phyloP scores from a whole-genome alignment of 192 early-diverging fungal genomes.

The Backusella sp. region DNA sequence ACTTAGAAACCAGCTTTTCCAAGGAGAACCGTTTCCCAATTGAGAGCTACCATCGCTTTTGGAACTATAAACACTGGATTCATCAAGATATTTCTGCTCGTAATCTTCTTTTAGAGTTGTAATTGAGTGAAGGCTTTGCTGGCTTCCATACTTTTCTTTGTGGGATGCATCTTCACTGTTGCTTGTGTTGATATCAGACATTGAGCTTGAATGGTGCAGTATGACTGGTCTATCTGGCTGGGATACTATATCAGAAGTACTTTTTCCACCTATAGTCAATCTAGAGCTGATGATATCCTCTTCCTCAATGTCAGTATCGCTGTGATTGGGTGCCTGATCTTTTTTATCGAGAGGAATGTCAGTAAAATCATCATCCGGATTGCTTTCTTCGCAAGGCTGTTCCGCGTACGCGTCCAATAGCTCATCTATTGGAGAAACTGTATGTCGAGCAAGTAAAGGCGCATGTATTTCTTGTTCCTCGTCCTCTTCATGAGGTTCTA shows the following conservation, averaged over 20 bases:
- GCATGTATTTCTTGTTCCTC: conserved; percentile 26
- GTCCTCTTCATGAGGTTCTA: neutral
- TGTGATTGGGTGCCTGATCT: neutral
- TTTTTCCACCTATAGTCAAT: neutral
- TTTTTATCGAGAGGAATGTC: neutral
- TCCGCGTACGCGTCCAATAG: neutral
- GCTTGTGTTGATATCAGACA: neutral
- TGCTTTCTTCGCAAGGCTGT: neutral
- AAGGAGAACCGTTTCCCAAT: neutral
- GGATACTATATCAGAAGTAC: neutral
- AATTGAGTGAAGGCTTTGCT: neutral
- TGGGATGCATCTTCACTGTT: neutral
- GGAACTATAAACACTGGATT: neutral
- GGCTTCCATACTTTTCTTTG: neutral
- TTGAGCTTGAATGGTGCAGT: neutral
- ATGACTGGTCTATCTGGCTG: neutral
- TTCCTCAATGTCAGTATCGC: neutral
- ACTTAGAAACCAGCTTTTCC: conserved; percentile 10
- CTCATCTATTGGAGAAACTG: neutral
- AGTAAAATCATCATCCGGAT: neutral
- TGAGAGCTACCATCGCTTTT: neutral
- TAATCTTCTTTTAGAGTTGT: neutral
- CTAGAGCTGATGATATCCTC: neutral
- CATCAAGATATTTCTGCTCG: neutral
- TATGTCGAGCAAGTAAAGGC: conserved; percentile 3